These are phyloP conservation scores for Whalleya microplaca DNA, from an alignment of 2,329 filamentous ascomycete species.

Conservation along the genomic window DNA sequence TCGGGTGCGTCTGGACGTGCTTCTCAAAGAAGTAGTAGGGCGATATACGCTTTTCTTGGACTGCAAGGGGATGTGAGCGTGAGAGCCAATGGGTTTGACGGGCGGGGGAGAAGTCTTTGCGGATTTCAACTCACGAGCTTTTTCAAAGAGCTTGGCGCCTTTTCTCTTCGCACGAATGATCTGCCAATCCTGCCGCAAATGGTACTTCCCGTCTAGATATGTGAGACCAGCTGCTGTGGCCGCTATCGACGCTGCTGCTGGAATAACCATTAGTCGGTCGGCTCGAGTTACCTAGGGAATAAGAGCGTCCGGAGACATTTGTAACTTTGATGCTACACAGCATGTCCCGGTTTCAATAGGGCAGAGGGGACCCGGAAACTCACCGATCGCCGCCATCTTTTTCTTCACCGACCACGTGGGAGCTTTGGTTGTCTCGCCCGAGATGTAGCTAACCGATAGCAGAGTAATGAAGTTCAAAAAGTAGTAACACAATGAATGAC, in stretches of 20 bases:
- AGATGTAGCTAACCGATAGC: too few species aligned
- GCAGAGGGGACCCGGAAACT: conserved; percentile 7
- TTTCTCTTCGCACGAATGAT: conserved; percentile 47
- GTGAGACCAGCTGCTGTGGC: conserved; percentile 46
- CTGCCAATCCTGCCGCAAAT: conserved; percentile 64
- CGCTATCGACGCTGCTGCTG: conserved; percentile 36
- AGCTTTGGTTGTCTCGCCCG: not conserved
- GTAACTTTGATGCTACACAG: too few species aligned
- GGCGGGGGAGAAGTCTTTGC: not conserved
- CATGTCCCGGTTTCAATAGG: not conserved
- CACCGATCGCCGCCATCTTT: conserved; percentile 29
- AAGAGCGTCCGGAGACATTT: not conserved
- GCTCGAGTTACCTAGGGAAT: not conserved
- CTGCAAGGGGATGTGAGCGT: conserved; percentile 38
- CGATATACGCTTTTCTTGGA: conserved; percentile 56
- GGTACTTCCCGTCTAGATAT: conserved; percentile 72
- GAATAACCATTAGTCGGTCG: conserved; percentile 4
- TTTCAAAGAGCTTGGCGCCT: conserved; percentile 48
- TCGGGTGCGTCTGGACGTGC: conserved; percentile 53
- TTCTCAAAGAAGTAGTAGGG: conserved; percentile 70
- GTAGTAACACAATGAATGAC: not conserved
- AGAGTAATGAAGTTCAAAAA: not conserved
- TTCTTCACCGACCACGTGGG: not conserved
- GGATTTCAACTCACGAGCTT: conserved; percentile 47
- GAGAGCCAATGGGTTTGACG: not conserved